Percentiles rank a stretch among this genome's conserved stretches.
Conservation (phyloP, 1,284 basidiomycete genomes). For the Pseudozyma pruni region DNA sequence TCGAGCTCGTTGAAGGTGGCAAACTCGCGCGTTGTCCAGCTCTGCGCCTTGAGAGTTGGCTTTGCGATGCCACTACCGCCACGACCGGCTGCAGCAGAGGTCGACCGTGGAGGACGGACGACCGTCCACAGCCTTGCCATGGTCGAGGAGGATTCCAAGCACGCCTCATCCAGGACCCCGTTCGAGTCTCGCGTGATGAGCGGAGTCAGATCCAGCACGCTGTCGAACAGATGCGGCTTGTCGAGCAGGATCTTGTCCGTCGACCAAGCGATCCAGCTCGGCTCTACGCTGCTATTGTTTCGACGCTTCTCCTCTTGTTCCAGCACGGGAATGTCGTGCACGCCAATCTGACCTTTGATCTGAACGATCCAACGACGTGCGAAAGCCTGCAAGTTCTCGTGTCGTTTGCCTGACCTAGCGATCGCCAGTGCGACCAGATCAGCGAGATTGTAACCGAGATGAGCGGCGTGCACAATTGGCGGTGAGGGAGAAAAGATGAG, state of each 20-base stretch:
- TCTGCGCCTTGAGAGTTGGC: conserved; percentile 32
- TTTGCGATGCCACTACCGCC: neutral
- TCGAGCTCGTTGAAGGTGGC: conserved; percentile 55
- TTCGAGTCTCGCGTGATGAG: conserved; percentile 26
- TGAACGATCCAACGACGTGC: conserved; percentile 18
- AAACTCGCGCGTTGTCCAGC: conserved; percentile 58
- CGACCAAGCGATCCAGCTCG: conserved; percentile 60
- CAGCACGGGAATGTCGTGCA: conserved; percentile 51
- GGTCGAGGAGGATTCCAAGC: conserved; percentile 20
- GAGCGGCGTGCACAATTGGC: conserved; percentile 41
- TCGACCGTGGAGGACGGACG: neutral
- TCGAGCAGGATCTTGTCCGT: conserved; percentile 59
- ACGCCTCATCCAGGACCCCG: conserved; percentile 25
- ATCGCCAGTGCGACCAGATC: conserved; percentile 36
- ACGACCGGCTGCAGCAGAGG: neutral
- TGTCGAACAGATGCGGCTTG: conserved; percentile 55
- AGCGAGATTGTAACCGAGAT: conserved; percentile 52
- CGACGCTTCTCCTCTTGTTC: conserved; percentile 38
- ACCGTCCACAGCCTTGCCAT: conserved; percentile 18
- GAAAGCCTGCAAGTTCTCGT: conserved; percentile 26
- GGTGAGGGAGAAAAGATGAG: conserved; percentile 52
- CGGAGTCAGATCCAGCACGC: conserved; percentile 52
- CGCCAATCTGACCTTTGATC: conserved; percentile 53
- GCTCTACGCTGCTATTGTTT: neutral
- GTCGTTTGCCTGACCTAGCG: conserved; percentile 19